Base-by-base conservation (phyloP, 805 yeast species). In the Lachancea meyersii region DNA sequence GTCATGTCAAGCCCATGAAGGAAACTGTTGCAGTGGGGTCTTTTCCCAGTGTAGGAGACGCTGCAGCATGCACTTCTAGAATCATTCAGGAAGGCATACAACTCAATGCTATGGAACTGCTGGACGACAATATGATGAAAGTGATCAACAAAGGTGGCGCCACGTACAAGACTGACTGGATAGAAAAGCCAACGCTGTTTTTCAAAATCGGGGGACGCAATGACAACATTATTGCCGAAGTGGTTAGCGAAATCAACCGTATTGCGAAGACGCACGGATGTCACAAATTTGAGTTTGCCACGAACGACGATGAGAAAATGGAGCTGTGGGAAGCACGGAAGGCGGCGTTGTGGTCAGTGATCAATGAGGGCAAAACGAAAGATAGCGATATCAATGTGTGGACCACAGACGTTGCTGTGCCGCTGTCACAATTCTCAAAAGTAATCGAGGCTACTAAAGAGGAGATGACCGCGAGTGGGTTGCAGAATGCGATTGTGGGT, bases 361-460 rank as follows among this genome's bases (percentile, higher is more conserved):
- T 82, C 37, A 86, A 83, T 50, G 77, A 82, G 64, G 91, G 91
- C 0, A 66, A 69, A 44, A 53, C 58, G 51, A 54, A 65, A 5
- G 64, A 70, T 40, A 74, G 76, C 20, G 54, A 64, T 9, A 76
- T 80, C 5, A 75, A 72, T 53, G 64, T 76, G 31, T 79, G 86
- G 74, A 82, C 88, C 22, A 85, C 93, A 0, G 94, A 85, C 64
- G 86, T 84, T 4, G 89, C 89, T 4, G 93, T 85, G 13, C 94
- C 94, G 2, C 71, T 85, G 38, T 81, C 89, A 0, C 68, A 68
- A 43, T 69, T 85, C 35, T 78, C 91, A 2, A 64, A 67, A n/a
- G 72, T 82, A 27, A 79, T 85, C 35, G 68, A 72, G 22, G 78
- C 73, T 36, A 77, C 87, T 2, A 77, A 81, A 59, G 64, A 66